These are phyloP conservation scores for Epichloe uncinata DNA, from an alignment of 2,329 filamentous ascomycete genomes.

Conservation along the genomic window DNA sequence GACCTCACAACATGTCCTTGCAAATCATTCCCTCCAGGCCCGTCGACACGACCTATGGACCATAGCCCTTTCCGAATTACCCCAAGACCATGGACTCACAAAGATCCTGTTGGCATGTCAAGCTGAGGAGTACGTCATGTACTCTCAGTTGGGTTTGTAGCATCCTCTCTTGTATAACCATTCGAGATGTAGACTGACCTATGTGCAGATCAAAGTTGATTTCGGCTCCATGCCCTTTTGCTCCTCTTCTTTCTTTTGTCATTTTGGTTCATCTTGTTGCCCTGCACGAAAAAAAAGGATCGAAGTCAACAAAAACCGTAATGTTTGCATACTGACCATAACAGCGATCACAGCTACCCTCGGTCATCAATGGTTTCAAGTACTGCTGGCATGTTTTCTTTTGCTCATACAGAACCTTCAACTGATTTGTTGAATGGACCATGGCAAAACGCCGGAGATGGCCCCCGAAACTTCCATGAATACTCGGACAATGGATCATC, in stretches of 20 bases:
- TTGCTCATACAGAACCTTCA: slow-evolving; percentile 46
- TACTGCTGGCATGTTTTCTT: slow-evolving; percentile 41
- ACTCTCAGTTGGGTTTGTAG: slow-evolving; percentile 15
- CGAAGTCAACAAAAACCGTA: slow-evolving; percentile 8
- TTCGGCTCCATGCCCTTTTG: slow-evolving; percentile 22
- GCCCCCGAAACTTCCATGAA: slow-evolving; percentile 45
- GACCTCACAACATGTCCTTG: neutral
- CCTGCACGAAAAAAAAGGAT: neutral
- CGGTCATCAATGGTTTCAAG: slow-evolving; percentile 37
- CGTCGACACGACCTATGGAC: neutral
- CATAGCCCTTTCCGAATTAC: neutral
- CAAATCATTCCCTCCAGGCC: neutral
- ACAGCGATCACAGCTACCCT: slow-evolving; percentile 43
- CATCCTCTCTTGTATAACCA: slow-evolving; percentile 9
- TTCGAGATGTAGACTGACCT: slow-evolving; percentile 13
- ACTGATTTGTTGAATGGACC: slow-evolving; percentile 40
- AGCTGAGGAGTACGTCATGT: slow-evolving; percentile 1
- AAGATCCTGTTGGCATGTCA: neutral
- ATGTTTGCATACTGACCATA: slow-evolving; percentile 44
- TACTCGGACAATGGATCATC: slow-evolving; percentile 37
- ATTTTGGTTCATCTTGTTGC: neutral
- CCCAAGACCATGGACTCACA: neutral
- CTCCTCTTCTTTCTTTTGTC: slow-evolving; percentile 7
- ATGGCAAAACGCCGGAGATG: slow-evolving; percentile 45
- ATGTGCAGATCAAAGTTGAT: slow-evolving; percentile 43